Conservation (phyloP, 2,329 filamentous ascomycete genomes). For the Xylogone sp. region DNA sequence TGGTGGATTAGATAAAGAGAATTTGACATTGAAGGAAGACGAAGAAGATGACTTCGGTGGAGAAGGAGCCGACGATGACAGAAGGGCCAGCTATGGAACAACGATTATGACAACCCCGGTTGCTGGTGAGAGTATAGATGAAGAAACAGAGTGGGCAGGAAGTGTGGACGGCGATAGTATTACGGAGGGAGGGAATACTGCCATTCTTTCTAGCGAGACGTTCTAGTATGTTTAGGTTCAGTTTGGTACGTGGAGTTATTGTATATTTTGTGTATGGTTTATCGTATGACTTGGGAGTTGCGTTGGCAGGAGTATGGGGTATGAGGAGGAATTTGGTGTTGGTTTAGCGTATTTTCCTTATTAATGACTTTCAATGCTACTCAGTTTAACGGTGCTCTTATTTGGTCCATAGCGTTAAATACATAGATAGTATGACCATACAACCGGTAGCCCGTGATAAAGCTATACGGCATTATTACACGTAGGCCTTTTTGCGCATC, state of each 20-base stretch:
- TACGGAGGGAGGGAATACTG: background rate
- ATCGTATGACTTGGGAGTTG: background rate
- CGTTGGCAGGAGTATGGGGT: background rate
- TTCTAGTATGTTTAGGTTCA: background rate
- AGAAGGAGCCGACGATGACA: conserved; percentile 11
- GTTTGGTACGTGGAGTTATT: background rate
- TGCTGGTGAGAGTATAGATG: conserved; percentile 21
- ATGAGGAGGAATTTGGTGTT: background rate
- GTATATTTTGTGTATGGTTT: background rate
- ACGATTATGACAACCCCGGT: conserved; percentile 21
- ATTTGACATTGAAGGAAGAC: conserved; percentile 57
- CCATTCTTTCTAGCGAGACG: background rate
- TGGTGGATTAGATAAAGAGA: conserved; percentile 59
- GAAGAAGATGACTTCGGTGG: conserved; percentile 40
- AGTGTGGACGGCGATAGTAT: conserved; percentile 11
- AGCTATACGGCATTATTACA: background rate
- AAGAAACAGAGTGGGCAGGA: conserved; percentile 25
- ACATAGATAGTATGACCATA: no score
- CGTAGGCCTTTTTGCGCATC: background rate
- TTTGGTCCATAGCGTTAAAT: no score
- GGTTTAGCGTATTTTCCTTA: background rate
- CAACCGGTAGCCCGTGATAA: no score
- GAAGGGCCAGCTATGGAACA: conserved; percentile 27
- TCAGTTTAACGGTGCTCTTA: background rate
- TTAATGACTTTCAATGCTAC: background rate